Evolutionary conservation across 1,139 yeast genomes (phyloP).

Genomic region (Meyerozyma guilliermondii): DNA sequence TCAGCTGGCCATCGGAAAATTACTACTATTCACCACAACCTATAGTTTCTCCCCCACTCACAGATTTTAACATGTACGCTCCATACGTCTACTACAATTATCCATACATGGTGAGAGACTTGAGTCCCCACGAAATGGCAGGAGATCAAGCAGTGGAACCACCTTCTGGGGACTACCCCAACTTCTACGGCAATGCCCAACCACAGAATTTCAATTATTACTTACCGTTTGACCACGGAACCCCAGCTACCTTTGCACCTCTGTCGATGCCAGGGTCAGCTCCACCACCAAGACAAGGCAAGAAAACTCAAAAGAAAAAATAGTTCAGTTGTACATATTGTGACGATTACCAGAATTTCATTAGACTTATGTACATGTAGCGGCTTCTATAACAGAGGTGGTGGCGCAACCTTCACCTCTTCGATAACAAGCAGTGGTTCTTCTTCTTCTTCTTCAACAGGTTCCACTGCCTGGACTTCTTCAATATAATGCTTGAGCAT

Average conservation of each 20-base stretch:
- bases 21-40: conserved; percentile 2
- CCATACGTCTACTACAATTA: conserved; percentile 8
- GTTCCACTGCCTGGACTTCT: conserved; percentile 67
- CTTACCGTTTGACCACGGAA: background rate
- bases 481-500: conserved; percentile 79
- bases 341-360: background rate
- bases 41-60: conserved; percentile 5
- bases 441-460: conserved; percentile 24
- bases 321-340: background rate
- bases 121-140: background rate
- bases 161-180: background rate
- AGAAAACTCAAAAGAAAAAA: background rate
- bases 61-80: conserved; percentile 7
- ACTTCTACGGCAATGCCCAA: background rate
- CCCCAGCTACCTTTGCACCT: background rate
- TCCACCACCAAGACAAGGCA: background rate
- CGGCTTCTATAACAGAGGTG: background rate
- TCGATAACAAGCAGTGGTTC: background rate
- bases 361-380: background rate
- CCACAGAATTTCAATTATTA: background rate
- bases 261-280: background rate
- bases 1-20: conserved; percentile 8
- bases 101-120: conserved; percentile 1
- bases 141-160: background rate
- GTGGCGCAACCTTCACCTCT: background rate